These are phyloP conservation scores for Juglanconis juglandina DNA, from an alignment of 2,329 filamentous ascomycete species.

Conservation along the genomic window DNA sequence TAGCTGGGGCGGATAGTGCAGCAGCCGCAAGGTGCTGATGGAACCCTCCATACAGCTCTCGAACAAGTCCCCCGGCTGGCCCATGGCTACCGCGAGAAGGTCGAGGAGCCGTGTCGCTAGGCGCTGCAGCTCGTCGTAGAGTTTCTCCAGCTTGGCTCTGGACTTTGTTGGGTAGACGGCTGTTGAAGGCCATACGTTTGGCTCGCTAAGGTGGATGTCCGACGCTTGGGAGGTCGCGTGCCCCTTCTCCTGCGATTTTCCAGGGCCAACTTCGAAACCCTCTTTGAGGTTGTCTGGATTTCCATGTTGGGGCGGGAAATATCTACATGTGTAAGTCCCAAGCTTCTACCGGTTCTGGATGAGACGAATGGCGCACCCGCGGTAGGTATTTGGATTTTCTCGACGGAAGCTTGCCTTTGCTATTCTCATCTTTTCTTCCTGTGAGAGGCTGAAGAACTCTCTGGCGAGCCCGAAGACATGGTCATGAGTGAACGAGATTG, in stretches of 20 bases:
- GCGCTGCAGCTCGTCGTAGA: neutral
- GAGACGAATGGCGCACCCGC: constrained; percentile 26
- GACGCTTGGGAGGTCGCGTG: neutral
- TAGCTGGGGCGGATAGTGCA: constrained; percentile 20
- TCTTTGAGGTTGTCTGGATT: constrained; percentile 42
- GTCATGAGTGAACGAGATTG: constrained; percentile 38
- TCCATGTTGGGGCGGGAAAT: constrained; percentile 40
- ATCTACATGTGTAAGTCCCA: constrained; percentile 27
- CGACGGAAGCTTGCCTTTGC: constrained; percentile 40
- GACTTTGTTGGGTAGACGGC: neutral
- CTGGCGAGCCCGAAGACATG: constrained; percentile 39
- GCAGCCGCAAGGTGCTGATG: constrained; percentile 12
- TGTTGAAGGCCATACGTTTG: neutral
- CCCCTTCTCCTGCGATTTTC: neutral
- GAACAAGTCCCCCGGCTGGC: neutral
- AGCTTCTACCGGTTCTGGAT: constrained; percentile 1
- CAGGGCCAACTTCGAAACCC: constrained; percentile 42
- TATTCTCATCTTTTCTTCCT: constrained; percentile 35
- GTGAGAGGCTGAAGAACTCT: constrained; percentile 35
- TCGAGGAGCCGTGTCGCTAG: neutral
- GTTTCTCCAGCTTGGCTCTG: neutral
- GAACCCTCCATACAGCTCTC: constrained; percentile 1
- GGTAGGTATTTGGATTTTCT: constrained; percentile 40
- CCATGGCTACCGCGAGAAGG: neutral
- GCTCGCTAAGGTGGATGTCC: neutral